These are phyloP conservation scores for Leersia perrieri DNA, from an alignment of 176 grass and related monocot genomes.

Conservation along the genomic window DNA sequence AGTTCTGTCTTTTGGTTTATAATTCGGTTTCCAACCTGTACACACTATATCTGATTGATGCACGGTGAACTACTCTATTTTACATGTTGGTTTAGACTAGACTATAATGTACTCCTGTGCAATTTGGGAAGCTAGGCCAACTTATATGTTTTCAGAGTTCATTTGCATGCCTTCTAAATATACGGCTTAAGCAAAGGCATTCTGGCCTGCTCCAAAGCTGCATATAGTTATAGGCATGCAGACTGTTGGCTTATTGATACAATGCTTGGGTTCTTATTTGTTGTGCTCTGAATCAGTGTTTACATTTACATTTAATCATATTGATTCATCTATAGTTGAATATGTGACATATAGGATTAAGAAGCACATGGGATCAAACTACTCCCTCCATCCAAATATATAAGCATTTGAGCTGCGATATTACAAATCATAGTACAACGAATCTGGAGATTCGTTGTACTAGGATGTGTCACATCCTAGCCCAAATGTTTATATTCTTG, in stretches of 20 bases:
- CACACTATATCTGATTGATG: neutral
- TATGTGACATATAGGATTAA: neutral
- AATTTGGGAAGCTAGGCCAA: constrained; percentile 5
- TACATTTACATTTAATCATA: constrained; percentile 1
- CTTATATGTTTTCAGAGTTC: neutral
- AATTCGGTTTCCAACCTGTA: neutral
- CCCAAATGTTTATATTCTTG: too few species aligned
- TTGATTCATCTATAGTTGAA: constrained; percentile 1
- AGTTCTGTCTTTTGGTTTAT: constrained; percentile 35
- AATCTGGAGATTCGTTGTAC: too few species aligned
- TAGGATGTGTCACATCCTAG: too few species aligned
- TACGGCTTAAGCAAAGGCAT: neutral
- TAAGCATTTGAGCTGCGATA: too few species aligned
- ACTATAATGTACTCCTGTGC: neutral
- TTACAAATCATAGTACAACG: too few species aligned
- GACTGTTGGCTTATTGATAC: neutral
- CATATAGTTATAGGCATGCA: neutral
- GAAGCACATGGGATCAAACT: too few species aligned
- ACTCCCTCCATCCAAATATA: too few species aligned
- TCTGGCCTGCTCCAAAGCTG: constrained; percentile 1
- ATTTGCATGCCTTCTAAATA: neutral
- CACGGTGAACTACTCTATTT: neutral
- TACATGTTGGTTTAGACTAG: neutral
- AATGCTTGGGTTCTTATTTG: constrained; percentile 7
- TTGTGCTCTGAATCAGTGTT: neutral